Base-by-base conservation (phyloP, 306 rosid species). In the Cucurbita moschata region DNA sequence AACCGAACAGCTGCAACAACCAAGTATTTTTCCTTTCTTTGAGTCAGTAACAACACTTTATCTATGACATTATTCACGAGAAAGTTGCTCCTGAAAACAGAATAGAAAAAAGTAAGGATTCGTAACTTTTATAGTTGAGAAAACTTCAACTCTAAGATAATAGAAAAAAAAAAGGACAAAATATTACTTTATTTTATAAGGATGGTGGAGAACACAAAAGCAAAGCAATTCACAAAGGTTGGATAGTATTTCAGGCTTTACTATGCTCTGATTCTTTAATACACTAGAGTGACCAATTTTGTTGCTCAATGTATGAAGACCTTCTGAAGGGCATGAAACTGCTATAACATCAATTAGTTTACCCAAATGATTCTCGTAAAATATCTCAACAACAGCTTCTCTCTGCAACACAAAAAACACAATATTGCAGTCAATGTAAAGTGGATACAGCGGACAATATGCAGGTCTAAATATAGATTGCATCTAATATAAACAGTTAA, bases 171-270 rank as follows among this genome's bases (percentile, higher is more conserved):
- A 60, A 71, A 55, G 74, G 60, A 23, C 79, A 51, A 81, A 73
- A 77, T 42, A 76, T 82, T 93, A 93, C 98, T 88, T 93, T 87
- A 93, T 93, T 81, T 92, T 88, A 80, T 84, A 90, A 26, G 98
- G 94, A 79, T 93, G 98, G 85, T 93, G 98, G 16, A 90, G 88
- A 72, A 93, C 97, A 72, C 97, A 93, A 83, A 93, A 93, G 90
- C 96, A 93, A 30, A 93, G 87, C 85, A 93, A 79, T 85, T 93
- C 98, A 78, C 96, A 90, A 77, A 93, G 87, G 84, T 88, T 88
- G 10, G 89, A 87, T 77, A 93, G 80, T 79, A 90, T 89, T 89
- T 93, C 98, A 37, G 98, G 97, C 86, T 90, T 93, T 58, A 83
- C 85, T 42, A 76, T 77, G 54, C 73, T 81, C 75, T 71, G 87